Evolutionary conservation across 768 basidiomycete genomes (phyloP).

Genomic region (Termitomyces bulborhizus): DNA sequence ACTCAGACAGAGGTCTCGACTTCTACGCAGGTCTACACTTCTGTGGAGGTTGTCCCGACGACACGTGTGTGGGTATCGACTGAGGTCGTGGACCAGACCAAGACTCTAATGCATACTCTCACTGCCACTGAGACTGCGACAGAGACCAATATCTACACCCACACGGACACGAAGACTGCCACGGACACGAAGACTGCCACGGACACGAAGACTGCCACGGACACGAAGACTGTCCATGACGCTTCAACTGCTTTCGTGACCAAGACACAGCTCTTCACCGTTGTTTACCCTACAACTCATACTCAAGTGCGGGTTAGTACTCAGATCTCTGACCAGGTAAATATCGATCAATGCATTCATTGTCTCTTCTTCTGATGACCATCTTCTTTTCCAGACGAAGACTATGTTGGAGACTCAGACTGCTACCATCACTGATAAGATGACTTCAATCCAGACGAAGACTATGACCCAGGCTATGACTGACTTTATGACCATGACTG

Average conservation of each 20-base stretch:
- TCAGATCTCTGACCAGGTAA: conserved; percentile 52
- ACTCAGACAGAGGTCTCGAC: conserved; percentile 35
- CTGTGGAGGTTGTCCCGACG: conserved; percentile 51
- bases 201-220: conserved; percentile 42
- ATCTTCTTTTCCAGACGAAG: conserved; percentile 34
- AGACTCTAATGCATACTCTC: conserved; percentile 49
- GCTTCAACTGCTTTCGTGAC: conserved; percentile 57
- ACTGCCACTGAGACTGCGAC: conserved; percentile 62
- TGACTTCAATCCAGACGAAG: conserved; percentile 51
- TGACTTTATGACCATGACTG: conserved; percentile 46
- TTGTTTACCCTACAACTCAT: conserved; percentile 54
- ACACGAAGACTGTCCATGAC: conserved; percentile 29
- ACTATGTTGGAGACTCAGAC: conserved; percentile 48
- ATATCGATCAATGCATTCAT: conserved; percentile 6
- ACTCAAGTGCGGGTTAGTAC: conserved; percentile 47
- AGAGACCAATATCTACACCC: conserved; percentile 47
- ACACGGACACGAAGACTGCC: conserved; percentile 39
- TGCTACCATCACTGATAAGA: conserved; percentile 42
- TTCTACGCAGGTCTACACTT: conserved; percentile 41
- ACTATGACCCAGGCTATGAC: conserved; percentile 51
- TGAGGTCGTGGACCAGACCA: conserved; percentile 52
- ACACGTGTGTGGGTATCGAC: conserved; percentile 65
- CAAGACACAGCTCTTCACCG: conserved; percentile 42
- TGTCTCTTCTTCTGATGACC: neutral
- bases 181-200: conserved; percentile 44